Evolutionary conservation across 495 filamentous ascomycete genomes (phyloP).

Genomic region (Astrocystis sublimbata): DNA sequence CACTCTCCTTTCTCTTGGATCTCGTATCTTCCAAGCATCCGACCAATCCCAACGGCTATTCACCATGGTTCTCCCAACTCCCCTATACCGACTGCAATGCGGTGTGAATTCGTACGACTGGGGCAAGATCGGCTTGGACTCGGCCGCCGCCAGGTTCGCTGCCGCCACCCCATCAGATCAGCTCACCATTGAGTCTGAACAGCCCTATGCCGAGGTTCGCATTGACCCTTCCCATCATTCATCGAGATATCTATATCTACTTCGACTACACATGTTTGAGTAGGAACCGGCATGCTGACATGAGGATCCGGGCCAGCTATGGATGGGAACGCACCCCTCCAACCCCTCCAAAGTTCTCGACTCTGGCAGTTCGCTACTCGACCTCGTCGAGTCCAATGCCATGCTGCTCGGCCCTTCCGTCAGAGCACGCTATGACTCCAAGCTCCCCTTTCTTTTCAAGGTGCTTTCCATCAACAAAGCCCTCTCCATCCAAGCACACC

Average conservation of each 20-base stretch:
- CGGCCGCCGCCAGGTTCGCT: constrained; percentile 76
- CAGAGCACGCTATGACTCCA: constrained; percentile 68
- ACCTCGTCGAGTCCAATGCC: constrained; percentile 86
- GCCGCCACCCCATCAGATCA: constrained; percentile 69
- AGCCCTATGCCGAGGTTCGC: constrained; percentile 83
- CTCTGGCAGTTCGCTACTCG: constrained; percentile 84
- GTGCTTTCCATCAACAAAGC: constrained; percentile 93
- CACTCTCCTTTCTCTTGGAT: background rate
- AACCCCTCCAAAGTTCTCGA: constrained; percentile 86
- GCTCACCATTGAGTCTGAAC: constrained; percentile 76
- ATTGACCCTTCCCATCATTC: background rate
- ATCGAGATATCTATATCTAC: background rate
- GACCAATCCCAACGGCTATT: background rate
- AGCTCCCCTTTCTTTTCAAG: constrained; percentile 96
- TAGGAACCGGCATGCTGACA: constrained; percentile 1
- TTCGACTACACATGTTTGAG: no score
- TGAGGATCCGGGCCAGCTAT: constrained; percentile 54
- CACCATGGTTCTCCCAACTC: constrained; percentile 66
- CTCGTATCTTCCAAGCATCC: constrained; percentile 20
- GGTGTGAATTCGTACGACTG: constrained; percentile 99
- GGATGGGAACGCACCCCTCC: constrained; percentile 98
- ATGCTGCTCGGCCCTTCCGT: constrained; percentile 73
- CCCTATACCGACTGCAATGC: constrained; percentile 88
- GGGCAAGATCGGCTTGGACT: constrained; percentile 88
- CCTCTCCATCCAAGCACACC: constrained; percentile 94